Conservation (phyloP, 1,284 basidiomycete species). For the Puccinia coronata region DNA sequence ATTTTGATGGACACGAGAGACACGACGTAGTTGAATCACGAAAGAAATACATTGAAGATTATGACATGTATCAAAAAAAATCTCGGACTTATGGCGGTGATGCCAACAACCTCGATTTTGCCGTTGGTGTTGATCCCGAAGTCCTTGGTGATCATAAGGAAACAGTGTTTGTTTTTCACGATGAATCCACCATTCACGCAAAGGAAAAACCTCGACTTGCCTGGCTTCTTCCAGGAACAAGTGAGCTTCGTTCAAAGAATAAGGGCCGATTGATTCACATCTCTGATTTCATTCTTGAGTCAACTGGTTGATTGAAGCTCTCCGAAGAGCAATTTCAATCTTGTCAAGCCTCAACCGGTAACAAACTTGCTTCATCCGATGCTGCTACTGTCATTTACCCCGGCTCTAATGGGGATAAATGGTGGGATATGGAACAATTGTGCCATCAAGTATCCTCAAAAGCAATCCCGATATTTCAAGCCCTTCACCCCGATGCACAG, state of each 20-base stretch:
- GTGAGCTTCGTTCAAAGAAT: not conserved
- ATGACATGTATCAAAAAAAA: not conserved
- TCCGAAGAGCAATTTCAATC: not conserved
- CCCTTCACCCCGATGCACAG: too few relatives aligned
- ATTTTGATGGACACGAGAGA: not conserved
- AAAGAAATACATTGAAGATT: conserved; percentile 17
- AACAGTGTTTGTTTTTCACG: not conserved
- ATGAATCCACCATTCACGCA: not conserved
- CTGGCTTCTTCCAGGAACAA: not conserved
- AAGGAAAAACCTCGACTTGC: not conserved
- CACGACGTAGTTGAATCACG: not conserved
- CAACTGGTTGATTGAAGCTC: conserved; percentile 1
- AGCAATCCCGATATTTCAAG: too few relatives aligned
- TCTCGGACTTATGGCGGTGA: not conserved
- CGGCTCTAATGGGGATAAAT: not conserved
- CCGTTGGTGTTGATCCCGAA: not conserved
- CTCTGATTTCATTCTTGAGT: conserved; percentile 7
- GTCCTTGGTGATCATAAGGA: not conserved
- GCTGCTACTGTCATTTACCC: not conserved
- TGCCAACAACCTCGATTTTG: not conserved
- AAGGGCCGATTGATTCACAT: not conserved
- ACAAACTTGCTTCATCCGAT: not conserved
- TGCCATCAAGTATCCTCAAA: conserved; percentile 8
- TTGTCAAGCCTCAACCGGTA: not conserved
- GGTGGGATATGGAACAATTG: conserved; percentile 14